phyloP scores from a whole-genome alignment of 1,284 basidiomycete species.

The Mycosarcoma mackinlayi region DNA sequence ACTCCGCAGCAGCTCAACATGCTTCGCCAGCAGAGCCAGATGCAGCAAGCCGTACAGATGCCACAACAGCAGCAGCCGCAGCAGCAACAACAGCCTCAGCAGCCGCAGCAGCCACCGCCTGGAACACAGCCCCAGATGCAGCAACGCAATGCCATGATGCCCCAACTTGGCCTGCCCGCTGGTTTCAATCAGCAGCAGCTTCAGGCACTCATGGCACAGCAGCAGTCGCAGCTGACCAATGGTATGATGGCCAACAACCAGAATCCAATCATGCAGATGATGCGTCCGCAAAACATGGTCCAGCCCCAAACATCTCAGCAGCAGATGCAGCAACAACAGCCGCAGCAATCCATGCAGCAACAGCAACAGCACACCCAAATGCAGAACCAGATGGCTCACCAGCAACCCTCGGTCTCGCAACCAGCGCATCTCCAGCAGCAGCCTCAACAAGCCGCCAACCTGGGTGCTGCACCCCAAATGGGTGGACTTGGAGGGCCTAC shows the following conservation, averaged over 20 bases:
- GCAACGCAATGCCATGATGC: constrained; percentile 49
- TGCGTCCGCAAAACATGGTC: constrained; percentile 32
- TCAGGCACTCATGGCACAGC: constrained; percentile 44
- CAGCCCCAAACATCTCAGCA: constrained; percentile 33
- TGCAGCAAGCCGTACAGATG: constrained; percentile 40
- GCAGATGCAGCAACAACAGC: constrained; percentile 29
- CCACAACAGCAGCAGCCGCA: constrained; percentile 37
- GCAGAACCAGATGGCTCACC: constrained; percentile 27
- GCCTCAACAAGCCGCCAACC: constrained; percentile 22
- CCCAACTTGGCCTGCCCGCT: constrained; percentile 38
- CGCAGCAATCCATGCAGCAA: constrained; percentile 18
- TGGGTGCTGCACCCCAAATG: constrained; percentile 21
- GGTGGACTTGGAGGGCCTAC: constrained; percentile 23
- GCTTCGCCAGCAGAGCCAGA: constrained; percentile 48
- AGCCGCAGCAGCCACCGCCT: constrained; percentile 28
- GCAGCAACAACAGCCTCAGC: constrained; percentile 10
- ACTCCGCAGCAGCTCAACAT: constrained; percentile 50
- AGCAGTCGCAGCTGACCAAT: constrained; percentile 40
- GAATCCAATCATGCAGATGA: constrained; percentile 40
- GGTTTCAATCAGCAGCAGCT: constrained; percentile 54
- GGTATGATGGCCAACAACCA: constrained; percentile 37
- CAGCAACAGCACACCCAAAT: constrained; percentile 31
- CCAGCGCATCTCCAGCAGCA: constrained; percentile 40
- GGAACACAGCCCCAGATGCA: constrained; percentile 38
- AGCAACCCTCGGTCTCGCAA: constrained; percentile 26